phyloP scores from a whole-genome alignment of 2,329 filamentous ascomycete species.

The Paraconiothyrium brasiliense region DNA sequence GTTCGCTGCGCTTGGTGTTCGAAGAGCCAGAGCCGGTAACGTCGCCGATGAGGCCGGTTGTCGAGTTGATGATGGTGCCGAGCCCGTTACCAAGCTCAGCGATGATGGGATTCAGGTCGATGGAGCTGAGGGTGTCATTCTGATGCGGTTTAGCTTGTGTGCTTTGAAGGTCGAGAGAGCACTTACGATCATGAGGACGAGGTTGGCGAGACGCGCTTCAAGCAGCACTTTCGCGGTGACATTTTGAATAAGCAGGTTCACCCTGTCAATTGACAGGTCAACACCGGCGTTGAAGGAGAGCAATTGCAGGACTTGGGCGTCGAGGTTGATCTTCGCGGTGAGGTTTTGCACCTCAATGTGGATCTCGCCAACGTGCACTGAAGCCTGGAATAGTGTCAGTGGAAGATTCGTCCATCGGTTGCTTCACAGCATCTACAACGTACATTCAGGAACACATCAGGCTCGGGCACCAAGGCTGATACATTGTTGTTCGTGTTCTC shows the following conservation, averaged over 20 bases:
- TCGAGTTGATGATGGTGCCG: slow-evolving; percentile 58
- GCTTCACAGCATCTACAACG: background rate
- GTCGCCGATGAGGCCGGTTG: slow-evolving; percentile 37
- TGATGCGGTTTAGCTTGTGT: slow-evolving; percentile 2
- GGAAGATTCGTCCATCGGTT: background rate
- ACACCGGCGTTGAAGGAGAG: slow-evolving; percentile 70
- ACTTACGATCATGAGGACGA: slow-evolving; percentile 64
- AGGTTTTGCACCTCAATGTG: slow-evolving; percentile 67
- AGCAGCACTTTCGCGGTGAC: slow-evolving; percentile 67
- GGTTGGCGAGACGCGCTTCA: slow-evolving; percentile 68
- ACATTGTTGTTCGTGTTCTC: slow-evolving; percentile 58
- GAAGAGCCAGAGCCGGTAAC: slow-evolving; percentile 28
- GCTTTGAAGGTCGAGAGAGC: background rate
- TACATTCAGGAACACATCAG: slow-evolving; percentile 67
- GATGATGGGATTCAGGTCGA: slow-evolving; percentile 69
- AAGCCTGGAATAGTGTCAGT: slow-evolving; percentile 47
- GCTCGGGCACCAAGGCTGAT: slow-evolving; percentile 55
- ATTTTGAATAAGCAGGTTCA: slow-evolving; percentile 66
- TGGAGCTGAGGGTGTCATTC: slow-evolving; percentile 64
- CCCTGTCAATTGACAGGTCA: slow-evolving; percentile 66
- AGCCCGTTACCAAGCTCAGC: slow-evolving; percentile 64
- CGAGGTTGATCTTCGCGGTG: slow-evolving; percentile 68
- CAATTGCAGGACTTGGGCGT: slow-evolving; percentile 66
- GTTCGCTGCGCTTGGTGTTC: slow-evolving; percentile 34
- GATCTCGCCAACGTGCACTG: slow-evolving; percentile 67